phyloP scores from a whole-genome alignment of 139 green algal species.

The Coccomyxa sp. region DNA sequence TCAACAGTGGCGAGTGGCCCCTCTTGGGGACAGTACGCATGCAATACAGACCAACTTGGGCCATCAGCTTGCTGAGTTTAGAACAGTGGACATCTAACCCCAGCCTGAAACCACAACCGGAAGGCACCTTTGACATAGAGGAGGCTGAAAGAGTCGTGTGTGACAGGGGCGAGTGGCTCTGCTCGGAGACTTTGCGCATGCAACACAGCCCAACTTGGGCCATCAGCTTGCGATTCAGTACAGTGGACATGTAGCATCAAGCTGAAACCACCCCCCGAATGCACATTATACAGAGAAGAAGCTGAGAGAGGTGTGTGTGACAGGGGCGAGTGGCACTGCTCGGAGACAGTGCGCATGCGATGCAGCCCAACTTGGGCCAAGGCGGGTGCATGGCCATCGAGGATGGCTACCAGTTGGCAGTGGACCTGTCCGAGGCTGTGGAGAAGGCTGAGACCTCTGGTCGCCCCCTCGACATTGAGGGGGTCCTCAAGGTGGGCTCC shows the following conservation, averaged over 20 bases:
- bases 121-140: not conserved
- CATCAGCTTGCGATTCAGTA: too few relatives aligned
- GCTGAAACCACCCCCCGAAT: too few relatives aligned
- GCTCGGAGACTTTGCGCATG: slow-evolving; percentile 76
- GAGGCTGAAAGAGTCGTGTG: not conserved
- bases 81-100: too few relatives aligned
- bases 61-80: too few relatives aligned
- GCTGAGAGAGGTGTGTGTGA: not conserved
- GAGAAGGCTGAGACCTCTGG: slow-evolving; percentile 6
- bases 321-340: slow-evolving; percentile 84
- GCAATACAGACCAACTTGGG: too few relatives aligned
- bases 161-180: slow-evolving; percentile 77
- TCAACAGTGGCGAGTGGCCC: too few relatives aligned
- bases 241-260: too few relatives aligned
- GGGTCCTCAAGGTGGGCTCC: slow-evolving; percentile 14
- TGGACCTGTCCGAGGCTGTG: slow-evolving; percentile 41
- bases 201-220: too few relatives aligned
- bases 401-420: slow-evolving; percentile 74
- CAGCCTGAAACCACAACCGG: too few relatives aligned
- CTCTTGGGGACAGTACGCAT: too few relatives aligned
- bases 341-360: slow-evolving; percentile 93
- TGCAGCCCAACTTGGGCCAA: slow-evolving; percentile 99
- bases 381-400: slow-evolving; percentile 95
- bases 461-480: slow-evolving; percentile 19
- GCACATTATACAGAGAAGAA: not conserved